Evolutionary conservation across 108 stramenopile species (phyloP), one percentile per base, ranked within the genome.

Genomic region (Seminavis robusta): DNA sequence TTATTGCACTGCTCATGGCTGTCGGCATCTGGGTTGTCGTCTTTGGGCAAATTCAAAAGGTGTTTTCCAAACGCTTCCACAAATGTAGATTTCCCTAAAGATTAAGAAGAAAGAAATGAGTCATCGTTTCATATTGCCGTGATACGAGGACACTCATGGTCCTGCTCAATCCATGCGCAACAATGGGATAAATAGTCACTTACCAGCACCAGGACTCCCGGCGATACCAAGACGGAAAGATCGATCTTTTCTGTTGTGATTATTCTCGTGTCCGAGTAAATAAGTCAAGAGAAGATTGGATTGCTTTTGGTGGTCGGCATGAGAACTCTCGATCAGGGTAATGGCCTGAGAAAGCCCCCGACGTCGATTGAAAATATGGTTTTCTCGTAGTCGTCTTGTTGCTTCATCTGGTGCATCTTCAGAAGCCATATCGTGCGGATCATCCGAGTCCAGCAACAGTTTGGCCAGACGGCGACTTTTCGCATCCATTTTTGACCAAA

Each of bases 201-300:
- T 76, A 40, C 67, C 71, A 5, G 64, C 76, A 9, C 81, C 81
- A 3, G 92, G 92, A 1, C 88, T 81, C 1, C 92, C 92, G 10
- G 88, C 86, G 39, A 93, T 63, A 0, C 92, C 92, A 39, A 93
- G 56, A 11, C 91, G 81, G 69, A 93, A 86, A 2, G 80, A 56
- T 32, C 47, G 29, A 13, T 16, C 21, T 47, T 31, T 8, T 32
- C 33, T 43, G 10, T 25, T n/a, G 6, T 27, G 16, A n/a, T 61
- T 28, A 56, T 42, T 21, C 17, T 56, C 54, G 21, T 43, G 9
- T 9, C 27, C 23, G n/a, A 74, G 34, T 26, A 81, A 30, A 39
- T 73, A 54, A 28, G 77, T 68, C 24, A 90, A 68, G 43, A 90
- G 52, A 13, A 79, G 38, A 52, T 86, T 76, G 1, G 72, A 85